These are phyloP conservation scores for Globisporangium nunn DNA, from an alignment of 352 stramenopile genomes.

Conservation along the genomic window DNA sequence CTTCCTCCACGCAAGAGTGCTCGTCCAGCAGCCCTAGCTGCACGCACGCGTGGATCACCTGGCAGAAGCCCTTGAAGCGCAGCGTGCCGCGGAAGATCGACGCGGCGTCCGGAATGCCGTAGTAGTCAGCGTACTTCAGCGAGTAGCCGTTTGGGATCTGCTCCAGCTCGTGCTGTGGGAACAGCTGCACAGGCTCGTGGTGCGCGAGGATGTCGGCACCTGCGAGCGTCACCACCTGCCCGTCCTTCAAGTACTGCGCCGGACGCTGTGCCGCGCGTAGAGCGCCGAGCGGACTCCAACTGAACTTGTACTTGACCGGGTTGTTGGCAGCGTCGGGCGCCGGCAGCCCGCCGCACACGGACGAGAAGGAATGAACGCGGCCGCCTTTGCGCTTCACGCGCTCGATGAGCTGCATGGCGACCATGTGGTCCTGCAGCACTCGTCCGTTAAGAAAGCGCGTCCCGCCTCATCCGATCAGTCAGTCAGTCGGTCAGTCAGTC, in stretches of 20 bases:
- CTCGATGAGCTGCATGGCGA: constrained; percentile 86
- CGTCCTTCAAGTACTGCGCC: constrained; percentile 54
- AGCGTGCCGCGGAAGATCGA: constrained; percentile 84
- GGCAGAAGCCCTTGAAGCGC: constrained; percentile 76
- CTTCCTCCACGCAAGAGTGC: constrained; percentile 9
- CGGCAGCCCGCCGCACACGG: constrained; percentile 82
- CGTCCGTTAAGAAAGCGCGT: too few species aligned
- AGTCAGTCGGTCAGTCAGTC: too few species aligned
- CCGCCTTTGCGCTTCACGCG: constrained; percentile 54
- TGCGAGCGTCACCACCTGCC: constrained; percentile 39
- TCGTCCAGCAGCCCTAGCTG: constrained; percentile 63
- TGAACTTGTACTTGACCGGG: constrained; percentile 91
- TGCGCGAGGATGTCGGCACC: constrained; percentile 46
- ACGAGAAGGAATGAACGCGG: constrained; percentile 66
- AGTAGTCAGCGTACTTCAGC: constrained; percentile 70
- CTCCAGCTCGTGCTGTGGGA: constrained; percentile 68
- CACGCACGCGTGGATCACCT: constrained; percentile 54
- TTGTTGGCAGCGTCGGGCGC: constrained; percentile 85
- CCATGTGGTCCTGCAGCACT: constrained; percentile 65
- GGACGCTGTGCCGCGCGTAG: constrained; percentile 30
- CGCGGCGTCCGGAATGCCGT: constrained; percentile 56
- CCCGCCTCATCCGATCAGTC: too few species aligned
- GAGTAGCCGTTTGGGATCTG: constrained; percentile 85
- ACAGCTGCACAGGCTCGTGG: constrained; percentile 32
- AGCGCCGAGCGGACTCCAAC: constrained; percentile 80